Base-by-base conservation (phyloP, 2,329 filamentous ascomycete genomes). In the Exophiala xenobiotica region DNA sequence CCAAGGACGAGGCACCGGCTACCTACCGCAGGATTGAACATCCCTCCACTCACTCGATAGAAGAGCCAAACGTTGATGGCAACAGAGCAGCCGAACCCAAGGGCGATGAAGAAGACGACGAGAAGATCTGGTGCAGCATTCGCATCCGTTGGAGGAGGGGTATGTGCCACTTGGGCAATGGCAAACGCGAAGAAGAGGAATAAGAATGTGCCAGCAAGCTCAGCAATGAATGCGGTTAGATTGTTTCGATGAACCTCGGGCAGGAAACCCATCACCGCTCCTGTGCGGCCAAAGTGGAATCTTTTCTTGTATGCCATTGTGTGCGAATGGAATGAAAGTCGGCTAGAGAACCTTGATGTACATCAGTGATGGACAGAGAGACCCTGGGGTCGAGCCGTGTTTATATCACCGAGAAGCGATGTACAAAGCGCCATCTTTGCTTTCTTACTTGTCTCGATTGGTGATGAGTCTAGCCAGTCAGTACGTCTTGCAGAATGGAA, bases 41-140 rank as follows among this genome's bases (percentile, higher is more conserved):
- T 61, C 4, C 75, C 75, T 26, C 77, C 76, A 6, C 72, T 75
- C 22, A 78, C 70, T 3, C 76, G 69, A 57, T 75, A 79, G 59
- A 79, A 79, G 1, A 75, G 71, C 77, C 77, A 80, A 2, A 74
- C 75, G 54, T 78, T 79, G 54, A 78, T 73, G 1, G 70, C 69
- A 44, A 79, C 62, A 1, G 73, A 70, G 42, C 74, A 71, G 0
- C 71, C 74, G 51, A 77, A 77, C 2, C 62, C 64, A 40, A 76
- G 59, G 2, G 69, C 57, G 19, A 62, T 53, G 46, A 49, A 61
- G 20, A 59, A 41, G 26, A 59, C 20, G 7, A 35, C 26, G 18
- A 57, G 37, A 8, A 49, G 41, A 45, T 49, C 46, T 35, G 46
- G 56, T 24, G 45, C 19, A 6, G 35, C 47, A 33, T 29, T 33